Base-by-base conservation (phyloP, 225 moss, liverwort and hornwort genomes). In the Takakia lepidozioides region DNA sequence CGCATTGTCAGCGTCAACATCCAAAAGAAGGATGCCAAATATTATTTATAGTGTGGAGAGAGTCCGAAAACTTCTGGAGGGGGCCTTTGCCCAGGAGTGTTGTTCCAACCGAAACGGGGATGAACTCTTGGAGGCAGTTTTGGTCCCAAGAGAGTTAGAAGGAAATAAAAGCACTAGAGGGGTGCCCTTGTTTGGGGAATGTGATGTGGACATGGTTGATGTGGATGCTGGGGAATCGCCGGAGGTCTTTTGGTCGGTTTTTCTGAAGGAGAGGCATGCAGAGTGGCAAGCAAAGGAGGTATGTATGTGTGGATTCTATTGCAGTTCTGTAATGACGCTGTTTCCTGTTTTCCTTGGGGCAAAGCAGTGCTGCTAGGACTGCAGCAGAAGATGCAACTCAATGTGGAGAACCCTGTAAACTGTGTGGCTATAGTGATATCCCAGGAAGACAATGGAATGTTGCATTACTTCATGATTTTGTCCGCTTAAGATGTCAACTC, bases 261-360 rank as follows among this genome's bases (percentile, higher is more conserved):
- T 59, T 29, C 62, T 79, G 60, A 79, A 79, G 46, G 60, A 62
- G 78, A 74, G 78, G 57, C 66, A 74, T 41, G 58, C 69, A 28
- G 70, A 60, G 10, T 79, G 73, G 78, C 73, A 57, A 60, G 45
- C 66, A 35, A 69, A 70, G 60, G 69, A 73, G 78, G 78, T 79
- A 78, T 10, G 26, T n/a, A 27, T 8, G n/a, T n/a, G n/a, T n/a
- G n/a, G n/a, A n/a, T n/a, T n/a, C n/a, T n/a, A n/a, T 43, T 48
- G 22, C 22, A 42, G 17, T 17, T 48, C 19, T 25, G 24, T 46
- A 8, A 22, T n/a, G 28, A 20, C 13, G 3, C 10, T 49, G 21
- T 27, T 49, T 8, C 17, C 19, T 13, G 13, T 30, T 51, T 14
- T 34, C 15, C 16, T 23, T 47, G 20, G 18, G 17, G n/a, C 2